Percentiles rank a stretch among this genome's conserved stretches.
These are phyloP conservation scores for Hypsizygus marmoreus DNA, from an alignment of 768 basidiomycete species.

Conservation along the genomic window DNA sequence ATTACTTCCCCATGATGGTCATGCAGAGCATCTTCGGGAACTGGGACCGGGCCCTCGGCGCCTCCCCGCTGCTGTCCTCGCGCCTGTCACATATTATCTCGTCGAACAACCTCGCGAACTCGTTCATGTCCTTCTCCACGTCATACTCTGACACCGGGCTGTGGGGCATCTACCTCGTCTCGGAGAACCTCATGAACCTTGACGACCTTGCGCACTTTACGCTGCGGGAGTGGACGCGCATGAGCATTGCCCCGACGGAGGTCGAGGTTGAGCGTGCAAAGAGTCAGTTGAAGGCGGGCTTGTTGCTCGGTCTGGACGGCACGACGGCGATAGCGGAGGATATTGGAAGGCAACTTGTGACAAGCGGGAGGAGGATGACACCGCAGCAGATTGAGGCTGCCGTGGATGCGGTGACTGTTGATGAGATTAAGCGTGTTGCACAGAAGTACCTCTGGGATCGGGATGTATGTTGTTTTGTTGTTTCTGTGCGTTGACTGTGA, in stretches of 20 bases:
- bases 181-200: slow-evolving; percentile 91
- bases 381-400: slow-evolving; percentile 94
- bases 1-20: slow-evolving; percentile 99
- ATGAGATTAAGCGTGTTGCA: slow-evolving; percentile 92
- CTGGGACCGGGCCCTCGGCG: slow-evolving; percentile 97
- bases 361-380: slow-evolving; percentile 85
- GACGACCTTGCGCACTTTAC: slow-evolving; percentile 96
- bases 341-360: slow-evolving; percentile 96
- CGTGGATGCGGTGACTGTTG: slow-evolving; percentile 84
- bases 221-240: slow-evolving; percentile 92
- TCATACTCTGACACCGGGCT: slow-evolving; percentile 98
- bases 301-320: slow-evolving; percentile 91
- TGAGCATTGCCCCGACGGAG: slow-evolving; percentile 83
- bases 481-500: slow-evolving; percentile 6
- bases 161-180: slow-evolving; percentile 97
- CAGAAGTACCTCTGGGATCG: slow-evolving; percentile 98
- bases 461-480: slow-evolving; percentile 60
- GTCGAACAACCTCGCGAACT: slow-evolving; percentile 94
- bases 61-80: slow-evolving; percentile 86
- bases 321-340: slow-evolving; percentile 97
- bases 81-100: slow-evolving; percentile 90
- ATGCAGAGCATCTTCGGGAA: slow-evolving; percentile 98
- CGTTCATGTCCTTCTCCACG: slow-evolving; percentile 99
- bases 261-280: slow-evolving; percentile 96
- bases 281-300: slow-evolving; percentile 94